These are phyloP conservation scores for Batkoa obscura DNA, from an alignment of 371 early-diverging fungal genomes.

Conservation along the genomic window DNA sequence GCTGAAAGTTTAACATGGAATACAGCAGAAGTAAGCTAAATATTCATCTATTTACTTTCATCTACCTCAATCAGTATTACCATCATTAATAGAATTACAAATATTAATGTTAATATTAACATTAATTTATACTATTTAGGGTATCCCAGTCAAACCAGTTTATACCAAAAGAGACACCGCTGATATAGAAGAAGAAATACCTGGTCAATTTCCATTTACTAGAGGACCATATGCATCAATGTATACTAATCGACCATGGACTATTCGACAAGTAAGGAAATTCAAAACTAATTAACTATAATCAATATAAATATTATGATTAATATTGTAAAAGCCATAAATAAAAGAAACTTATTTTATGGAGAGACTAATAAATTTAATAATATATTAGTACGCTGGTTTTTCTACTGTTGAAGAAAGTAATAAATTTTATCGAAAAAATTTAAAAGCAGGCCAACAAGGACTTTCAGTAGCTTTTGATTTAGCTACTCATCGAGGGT, in stretches of 20 bases:
- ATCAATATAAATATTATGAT: too few relatives aligned
- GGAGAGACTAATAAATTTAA: too few relatives aligned
- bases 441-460: conserved; percentile 73
- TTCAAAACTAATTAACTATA: too few relatives aligned
- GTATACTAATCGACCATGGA: conserved; percentile 77
- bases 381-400: conserved; percentile 47
- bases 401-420: conserved; percentile 76
- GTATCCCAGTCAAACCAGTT: conserved; percentile 61
- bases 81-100: too few relatives aligned
- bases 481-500: conserved; percentile 68
- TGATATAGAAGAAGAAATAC: conserved; percentile 35
- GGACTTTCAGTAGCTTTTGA: conserved; percentile 71
- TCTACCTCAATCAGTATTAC: not conserved
- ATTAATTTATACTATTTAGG: conserved; percentile 14
- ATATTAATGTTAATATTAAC: too few relatives aligned
- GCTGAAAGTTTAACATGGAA: conserved; percentile 50
- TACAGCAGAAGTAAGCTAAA: conserved; percentile 36
- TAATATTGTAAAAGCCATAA: too few relatives aligned
- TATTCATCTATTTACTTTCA: not conserved
- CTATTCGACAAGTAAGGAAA: conserved; percentile 52
- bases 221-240: conserved; percentile 75
- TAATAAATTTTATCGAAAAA: conserved; percentile 65
- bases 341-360: too few relatives aligned
- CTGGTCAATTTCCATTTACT: conserved; percentile 66
- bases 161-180: conserved; percentile 50